A percentile compares a stretch with the other conserved stretches of the same genome.
Conservation (phyloP, 2,329 filamentous ascomycete genomes). For the Pestalotiopsis sp. region DNA sequence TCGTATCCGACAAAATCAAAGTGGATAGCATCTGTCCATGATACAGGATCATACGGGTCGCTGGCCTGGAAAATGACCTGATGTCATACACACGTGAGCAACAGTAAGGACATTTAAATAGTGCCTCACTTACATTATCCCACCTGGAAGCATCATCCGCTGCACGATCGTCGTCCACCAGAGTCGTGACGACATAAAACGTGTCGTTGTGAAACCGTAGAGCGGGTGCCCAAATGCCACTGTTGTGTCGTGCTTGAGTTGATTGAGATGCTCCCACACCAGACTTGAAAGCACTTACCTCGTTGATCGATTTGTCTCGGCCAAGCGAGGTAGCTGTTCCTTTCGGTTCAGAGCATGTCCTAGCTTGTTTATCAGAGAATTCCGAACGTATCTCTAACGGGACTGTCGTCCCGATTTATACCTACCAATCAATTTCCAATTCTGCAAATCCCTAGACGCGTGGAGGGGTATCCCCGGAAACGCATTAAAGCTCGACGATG, state of each 20-base stretch:
- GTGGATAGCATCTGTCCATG: conserved; percentile 51
- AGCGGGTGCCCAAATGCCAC: conserved; percentile 51
- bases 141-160: conserved; percentile 33
- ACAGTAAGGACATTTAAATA: not conserved
- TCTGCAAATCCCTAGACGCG: conserved; percentile 43
- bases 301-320: conserved; percentile 31
- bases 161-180: conserved; percentile 37
- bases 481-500: conserved; percentile 44
- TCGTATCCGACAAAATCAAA: conserved; percentile 57
- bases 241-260: conserved; percentile 18
- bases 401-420: no score
- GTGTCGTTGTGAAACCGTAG: conserved; percentile 43
- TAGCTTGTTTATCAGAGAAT: conserved; percentile 11
- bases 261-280: not conserved
- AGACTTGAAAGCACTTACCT: conserved; percentile 19
- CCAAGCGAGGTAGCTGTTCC: conserved; percentile 29
- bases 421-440: conserved; percentile 37
- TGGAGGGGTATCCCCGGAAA: conserved; percentile 49
- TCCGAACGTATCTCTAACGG: no score
- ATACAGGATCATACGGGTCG: conserved; percentile 41
- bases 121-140: conserved; percentile 30
- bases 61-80: conserved; percentile 47
- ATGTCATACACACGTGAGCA: not conserved
- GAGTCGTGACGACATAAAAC: conserved; percentile 48
- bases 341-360: conserved; percentile 29